These are phyloP conservation scores for Borovskyia barvae DNA, from an alignment of 208 protist species.

Conservation along the genomic window DNA sequence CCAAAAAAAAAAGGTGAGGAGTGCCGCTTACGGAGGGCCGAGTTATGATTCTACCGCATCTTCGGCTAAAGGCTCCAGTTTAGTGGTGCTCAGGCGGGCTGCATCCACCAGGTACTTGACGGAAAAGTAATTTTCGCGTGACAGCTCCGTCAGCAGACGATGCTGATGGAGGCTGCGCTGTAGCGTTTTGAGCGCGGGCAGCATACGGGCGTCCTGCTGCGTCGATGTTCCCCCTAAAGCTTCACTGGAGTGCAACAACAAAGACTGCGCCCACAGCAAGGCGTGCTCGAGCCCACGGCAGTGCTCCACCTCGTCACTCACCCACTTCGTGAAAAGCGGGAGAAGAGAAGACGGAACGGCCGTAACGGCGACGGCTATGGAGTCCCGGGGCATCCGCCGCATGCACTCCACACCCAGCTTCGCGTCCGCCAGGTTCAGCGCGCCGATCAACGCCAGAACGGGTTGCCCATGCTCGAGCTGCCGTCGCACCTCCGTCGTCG, in stretches of 20 bases:
- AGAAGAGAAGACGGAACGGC: constrained; percentile 70
- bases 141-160: constrained; percentile 57
- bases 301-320: constrained; percentile 75
- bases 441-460: constrained; percentile 76
- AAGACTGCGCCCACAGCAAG: constrained; percentile 82
- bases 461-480: constrained; percentile 50
- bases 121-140: constrained; percentile 86
- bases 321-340: constrained; percentile 69
- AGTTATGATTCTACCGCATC: constrained; percentile 12
- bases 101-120: constrained; percentile 83
- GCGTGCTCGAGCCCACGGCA: constrained; percentile 66
- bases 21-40: too few relatives aligned
- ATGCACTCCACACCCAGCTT: constrained; percentile 76
- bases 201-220: constrained; percentile 31
- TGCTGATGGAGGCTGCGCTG: constrained; percentile 68
- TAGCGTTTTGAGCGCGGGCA: constrained; percentile 70
- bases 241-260: constrained; percentile 79
- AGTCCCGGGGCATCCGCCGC: constrained; percentile 63
- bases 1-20: too few relatives aligned
- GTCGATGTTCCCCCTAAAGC: constrained; percentile 49
- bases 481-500: constrained; percentile 50
- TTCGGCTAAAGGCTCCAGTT: constrained; percentile 25
- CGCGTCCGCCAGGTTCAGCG: constrained; percentile 78
- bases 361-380: constrained; percentile 82
- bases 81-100: constrained; percentile 56